Conservation (phyloP, 2,329 filamentous ascomycete species). For the Diaporthe sp. region DNA sequence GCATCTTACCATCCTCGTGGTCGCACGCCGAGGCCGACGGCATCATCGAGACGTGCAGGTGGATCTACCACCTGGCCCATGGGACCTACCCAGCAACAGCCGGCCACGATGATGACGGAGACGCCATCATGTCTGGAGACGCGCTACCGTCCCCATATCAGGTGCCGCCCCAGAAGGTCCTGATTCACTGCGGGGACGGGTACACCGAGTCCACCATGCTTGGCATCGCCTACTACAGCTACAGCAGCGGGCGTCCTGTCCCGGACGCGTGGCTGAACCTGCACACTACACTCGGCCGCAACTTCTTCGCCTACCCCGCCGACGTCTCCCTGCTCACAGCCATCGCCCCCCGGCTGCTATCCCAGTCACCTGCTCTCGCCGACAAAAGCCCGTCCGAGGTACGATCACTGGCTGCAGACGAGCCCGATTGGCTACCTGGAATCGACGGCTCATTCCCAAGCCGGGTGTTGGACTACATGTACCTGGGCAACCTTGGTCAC, state of each 20-base stretch:
- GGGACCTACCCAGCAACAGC: slow-evolving; percentile 57
- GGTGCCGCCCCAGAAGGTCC: slow-evolving; percentile 69
- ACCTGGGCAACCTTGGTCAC: slow-evolving; percentile 91
- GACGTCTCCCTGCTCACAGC: slow-evolving; percentile 86
- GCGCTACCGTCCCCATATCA: background rate
- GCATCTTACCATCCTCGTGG: slow-evolving; percentile 86
- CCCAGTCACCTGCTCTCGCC: slow-evolving; percentile 69
- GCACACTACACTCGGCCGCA: slow-evolving; percentile 83
- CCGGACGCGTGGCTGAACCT: slow-evolving; percentile 89
- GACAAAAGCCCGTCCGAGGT: slow-evolving; percentile 64
- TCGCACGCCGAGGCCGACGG: slow-evolving; percentile 85
- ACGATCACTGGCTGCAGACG: slow-evolving; percentile 61
- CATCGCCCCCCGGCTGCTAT: slow-evolving; percentile 80
- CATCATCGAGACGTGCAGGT: slow-evolving; percentile 86
- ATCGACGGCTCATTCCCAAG: slow-evolving; percentile 94
- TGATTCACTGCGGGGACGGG: slow-evolving; percentile 94
- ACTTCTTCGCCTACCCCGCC: slow-evolving; percentile 95
- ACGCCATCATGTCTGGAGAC: slow-evolving; percentile 62
- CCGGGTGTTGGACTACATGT: slow-evolving; percentile 92
- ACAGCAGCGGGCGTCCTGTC: slow-evolving; percentile 82
- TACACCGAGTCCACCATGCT: slow-evolving; percentile 96
- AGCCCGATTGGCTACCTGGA: slow-evolving; percentile 83
- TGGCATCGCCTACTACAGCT: slow-evolving; percentile 92
- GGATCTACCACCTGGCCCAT: slow-evolving; percentile 87
- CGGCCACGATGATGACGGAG: slow-evolving; percentile 58